Conservation (phyloP, 2,329 filamentous ascomycete species). For the Diaporthe nobilis region DNA sequence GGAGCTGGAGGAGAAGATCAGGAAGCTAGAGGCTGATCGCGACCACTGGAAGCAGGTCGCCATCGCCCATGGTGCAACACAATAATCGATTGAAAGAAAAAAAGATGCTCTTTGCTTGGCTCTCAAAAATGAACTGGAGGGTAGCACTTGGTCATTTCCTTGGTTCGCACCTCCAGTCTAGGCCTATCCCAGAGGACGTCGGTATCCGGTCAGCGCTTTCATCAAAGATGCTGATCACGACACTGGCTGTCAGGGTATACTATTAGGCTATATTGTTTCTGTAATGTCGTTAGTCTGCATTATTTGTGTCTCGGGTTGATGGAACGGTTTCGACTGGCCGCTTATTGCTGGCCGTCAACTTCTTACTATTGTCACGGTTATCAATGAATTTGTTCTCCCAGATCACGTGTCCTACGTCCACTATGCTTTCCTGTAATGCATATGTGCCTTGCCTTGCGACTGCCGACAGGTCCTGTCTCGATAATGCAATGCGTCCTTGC, state of each 20-base stretch:
- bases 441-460: not conserved
- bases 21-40: slow-evolving; percentile 75
- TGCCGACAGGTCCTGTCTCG: not conserved
- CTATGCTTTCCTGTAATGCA: not conserved
- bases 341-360: slow-evolving; percentile 32
- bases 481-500: not conserved
- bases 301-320: slow-evolving; percentile 9
- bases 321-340: slow-evolving; percentile 34
- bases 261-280: slow-evolving; percentile 28
- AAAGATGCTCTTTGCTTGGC: slow-evolving; percentile 28
- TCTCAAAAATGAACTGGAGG: slow-evolving; percentile 39
- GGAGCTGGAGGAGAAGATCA: slow-evolving; percentile 80
- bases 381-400: not conserved
- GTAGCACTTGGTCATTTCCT: slow-evolving; percentile 33
- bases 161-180: slow-evolving; percentile 26
- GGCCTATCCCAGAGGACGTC: slow-evolving; percentile 25
- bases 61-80: slow-evolving; percentile 56
- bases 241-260: slow-evolving; percentile 31
- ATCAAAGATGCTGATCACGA: not conserved
- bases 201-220: not conserved
- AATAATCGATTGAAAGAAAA: slow-evolving; percentile 45
- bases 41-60: slow-evolving; percentile 76
- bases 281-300: slow-evolving; percentile 5
- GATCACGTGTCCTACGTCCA: no score
- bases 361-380: slow-evolving; percentile 3